Conservation (phyloP, 2,329 filamentous ascomycete genomes). For the Pezicula carpinea region DNA sequence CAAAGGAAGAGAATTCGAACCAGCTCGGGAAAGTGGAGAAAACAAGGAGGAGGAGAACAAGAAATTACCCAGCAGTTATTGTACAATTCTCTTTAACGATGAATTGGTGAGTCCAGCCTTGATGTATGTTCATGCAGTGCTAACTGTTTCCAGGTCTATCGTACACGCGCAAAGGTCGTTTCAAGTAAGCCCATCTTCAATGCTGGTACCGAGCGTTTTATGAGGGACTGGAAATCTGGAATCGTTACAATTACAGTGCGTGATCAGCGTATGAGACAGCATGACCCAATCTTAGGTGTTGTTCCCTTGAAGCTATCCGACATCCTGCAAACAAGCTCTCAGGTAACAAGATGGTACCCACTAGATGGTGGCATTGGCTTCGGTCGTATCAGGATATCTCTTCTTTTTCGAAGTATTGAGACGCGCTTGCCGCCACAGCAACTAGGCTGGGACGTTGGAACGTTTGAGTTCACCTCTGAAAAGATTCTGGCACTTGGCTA, state of each 20-base stretch:
- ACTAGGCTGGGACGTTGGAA: slow-evolving; percentile 92
- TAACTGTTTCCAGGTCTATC: slow-evolving; percentile 56
- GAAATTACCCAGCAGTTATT: slow-evolving; percentile 84
- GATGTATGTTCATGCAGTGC: slow-evolving; percentile 3
- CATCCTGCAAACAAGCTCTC: slow-evolving; percentile 80
- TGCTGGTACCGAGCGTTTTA: slow-evolving; percentile 86
- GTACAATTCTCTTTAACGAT: slow-evolving; percentile 87
- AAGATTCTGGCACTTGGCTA: slow-evolving; percentile 63
- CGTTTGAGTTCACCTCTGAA: slow-evolving; percentile 79
- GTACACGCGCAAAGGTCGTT: slow-evolving; percentile 90
- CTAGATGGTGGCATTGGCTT: slow-evolving; percentile 91
- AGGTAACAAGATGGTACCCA: slow-evolving; percentile 87
- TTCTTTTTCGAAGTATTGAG: slow-evolving; percentile 87
- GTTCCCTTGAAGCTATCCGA: slow-evolving; percentile 85
- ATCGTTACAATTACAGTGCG: slow-evolving; percentile 86
- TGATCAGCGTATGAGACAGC: slow-evolving; percentile 82
- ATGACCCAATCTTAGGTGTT: slow-evolving; percentile 90
- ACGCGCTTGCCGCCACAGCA: slow-evolving; percentile 78
- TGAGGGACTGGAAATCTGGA: slow-evolving; percentile 86
- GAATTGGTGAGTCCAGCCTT: slow-evolving; percentile 51
- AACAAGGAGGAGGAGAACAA: slow-evolving; percentile 79
- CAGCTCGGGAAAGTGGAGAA: slow-evolving; percentile 79
- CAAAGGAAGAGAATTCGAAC: slow-evolving; percentile 83
- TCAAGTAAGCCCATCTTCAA: slow-evolving; percentile 97
- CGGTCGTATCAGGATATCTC: slow-evolving; percentile 79